Evolutionary conservation across 495 filamentous ascomycete genomes (phyloP).

Genomic region (Aspergillus haitiensis): DNA sequence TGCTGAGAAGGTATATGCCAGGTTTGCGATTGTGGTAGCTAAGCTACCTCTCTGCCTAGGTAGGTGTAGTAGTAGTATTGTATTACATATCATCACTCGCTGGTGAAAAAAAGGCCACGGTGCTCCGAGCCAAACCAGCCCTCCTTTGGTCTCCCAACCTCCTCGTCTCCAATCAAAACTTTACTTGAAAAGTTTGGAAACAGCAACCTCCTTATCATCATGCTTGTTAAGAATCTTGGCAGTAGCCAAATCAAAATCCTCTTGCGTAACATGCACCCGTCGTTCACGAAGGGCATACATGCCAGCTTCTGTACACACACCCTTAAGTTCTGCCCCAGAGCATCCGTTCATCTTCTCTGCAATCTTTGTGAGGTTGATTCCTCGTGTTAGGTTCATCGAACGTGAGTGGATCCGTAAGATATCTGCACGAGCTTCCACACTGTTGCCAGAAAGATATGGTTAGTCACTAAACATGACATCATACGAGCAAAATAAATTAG

Average conservation of each 20-base stretch:
- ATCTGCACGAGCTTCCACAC: slow-evolving; percentile 92
- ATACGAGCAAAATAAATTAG: not conserved
- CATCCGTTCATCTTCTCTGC: slow-evolving; percentile 99
- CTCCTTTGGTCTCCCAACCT: not conserved
- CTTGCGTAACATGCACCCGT: slow-evolving; percentile 96
- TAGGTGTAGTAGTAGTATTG: not conserved
- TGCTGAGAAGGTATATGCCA: slow-evolving; percentile 6
- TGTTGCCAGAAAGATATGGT: slow-evolving; percentile 26
- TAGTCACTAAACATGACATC: slow-evolving; percentile 10
- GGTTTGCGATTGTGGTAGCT: slow-evolving; percentile 9
- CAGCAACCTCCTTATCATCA: slow-evolving; percentile 92
- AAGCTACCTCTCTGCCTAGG: not conserved
- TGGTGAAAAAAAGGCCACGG: not conserved
- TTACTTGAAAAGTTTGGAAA: slow-evolving; percentile 94
- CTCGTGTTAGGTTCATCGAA: slow-evolving; percentile 96
- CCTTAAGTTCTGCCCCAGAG: slow-evolving; percentile 94
- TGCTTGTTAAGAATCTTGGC: slow-evolving; percentile 99
- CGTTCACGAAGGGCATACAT: slow-evolving; percentile 97
- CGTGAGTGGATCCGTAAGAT: slow-evolving; percentile 96
- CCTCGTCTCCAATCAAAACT: not conserved
- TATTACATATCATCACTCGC: slow-evolving; percentile 26
- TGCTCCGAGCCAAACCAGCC: not conserved
- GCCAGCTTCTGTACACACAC: slow-evolving; percentile 93
- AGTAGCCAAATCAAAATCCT: slow-evolving; percentile 98
- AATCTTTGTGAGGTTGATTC: slow-evolving; percentile 97